These are phyloP conservation scores for Anthoceros angustus DNA, from an alignment of 225 moss, liverwort and hornwort genomes.

Conservation along the genomic window DNA sequence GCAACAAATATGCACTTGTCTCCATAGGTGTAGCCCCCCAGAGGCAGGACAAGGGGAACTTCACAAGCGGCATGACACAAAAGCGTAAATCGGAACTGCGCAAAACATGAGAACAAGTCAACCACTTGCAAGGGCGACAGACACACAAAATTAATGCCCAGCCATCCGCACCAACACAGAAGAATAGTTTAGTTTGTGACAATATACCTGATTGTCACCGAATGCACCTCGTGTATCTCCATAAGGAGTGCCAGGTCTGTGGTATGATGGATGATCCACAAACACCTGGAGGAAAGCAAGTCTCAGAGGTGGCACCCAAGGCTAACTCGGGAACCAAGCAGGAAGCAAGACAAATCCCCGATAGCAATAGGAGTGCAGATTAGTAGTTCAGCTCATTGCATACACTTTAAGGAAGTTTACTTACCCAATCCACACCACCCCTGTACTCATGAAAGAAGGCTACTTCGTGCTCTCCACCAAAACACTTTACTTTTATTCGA, in stretches of 20 bases:
- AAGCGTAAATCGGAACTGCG: slow-evolving; percentile 83
- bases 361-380: too few species aligned
- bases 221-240: slow-evolving; percentile 89
- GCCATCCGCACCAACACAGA: too few species aligned
- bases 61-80: slow-evolving; percentile 97
- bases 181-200: background rate
- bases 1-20: slow-evolving; percentile 80
- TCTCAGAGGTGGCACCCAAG: background rate
- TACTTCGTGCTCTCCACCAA: slow-evolving; percentile 60
- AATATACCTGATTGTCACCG: slow-evolving; percentile 56
- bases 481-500: slow-evolving; percentile 57
- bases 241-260: slow-evolving; percentile 80
- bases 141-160: too few species aligned
- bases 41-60: slow-evolving; percentile 65
- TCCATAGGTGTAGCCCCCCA: slow-evolving; percentile 79
- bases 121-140: too few species aligned
- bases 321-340: background rate
- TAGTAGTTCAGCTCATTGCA: background rate
- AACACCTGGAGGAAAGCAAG: slow-evolving; percentile 31
- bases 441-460: slow-evolving; percentile 92
- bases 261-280: slow-evolving; percentile 83
- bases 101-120: background rate
- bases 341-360: background rate
- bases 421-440: slow-evolving; percentile 74
- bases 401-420: background rate